A percentile compares a stretch with the other conserved stretches of the same genome.
These are phyloP conservation scores for Lippia alba DNA, from an alignment of 305 asterid species.

Conservation along the genomic window DNA sequence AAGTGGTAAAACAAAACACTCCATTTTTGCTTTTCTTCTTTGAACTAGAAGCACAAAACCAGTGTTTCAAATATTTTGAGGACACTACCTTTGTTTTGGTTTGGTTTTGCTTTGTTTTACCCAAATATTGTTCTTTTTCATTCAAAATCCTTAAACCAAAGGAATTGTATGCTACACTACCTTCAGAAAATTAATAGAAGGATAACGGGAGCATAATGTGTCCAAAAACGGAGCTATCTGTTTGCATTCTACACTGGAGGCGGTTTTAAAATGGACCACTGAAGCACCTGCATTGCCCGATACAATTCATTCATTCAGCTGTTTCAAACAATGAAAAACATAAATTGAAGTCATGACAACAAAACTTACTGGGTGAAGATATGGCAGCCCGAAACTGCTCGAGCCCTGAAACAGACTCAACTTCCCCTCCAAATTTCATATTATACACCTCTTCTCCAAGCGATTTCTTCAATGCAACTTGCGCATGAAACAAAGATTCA, in stretches of 20 bases:
- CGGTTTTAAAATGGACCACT: constrained; percentile 67
- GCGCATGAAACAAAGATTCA: constrained; percentile 79
- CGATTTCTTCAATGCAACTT: constrained; percentile 74
- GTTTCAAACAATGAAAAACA: not conserved
- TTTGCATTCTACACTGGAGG: constrained; percentile 60
- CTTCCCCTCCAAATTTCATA: constrained; percentile 86
- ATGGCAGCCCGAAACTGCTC: constrained; percentile 86
- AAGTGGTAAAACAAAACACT: too few species aligned
- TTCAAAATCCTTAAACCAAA: too few species aligned
- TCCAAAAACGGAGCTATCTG: constrained; percentile 77
- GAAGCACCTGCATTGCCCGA: constrained; percentile 67
- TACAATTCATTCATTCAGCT: constrained; percentile 28
- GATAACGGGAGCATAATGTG: constrained; percentile 67
- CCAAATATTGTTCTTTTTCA: too few species aligned
- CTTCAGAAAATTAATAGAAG: constrained; percentile 80
- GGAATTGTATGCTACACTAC: constrained; percentile 35
- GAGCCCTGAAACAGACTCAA: constrained; percentile 67
- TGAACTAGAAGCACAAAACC: too few species aligned
- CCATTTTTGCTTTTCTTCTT: too few species aligned
- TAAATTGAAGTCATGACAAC: not conserved
- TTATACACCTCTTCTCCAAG: constrained; percentile 78
- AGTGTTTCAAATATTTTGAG: too few species aligned
- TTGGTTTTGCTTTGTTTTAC: too few species aligned
- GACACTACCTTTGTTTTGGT: too few species aligned
- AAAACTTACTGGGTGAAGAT: constrained; percentile 66